Conservation (phyloP, 768 basidiomycete species). For the Candolleomyces efflorescens region DNA sequence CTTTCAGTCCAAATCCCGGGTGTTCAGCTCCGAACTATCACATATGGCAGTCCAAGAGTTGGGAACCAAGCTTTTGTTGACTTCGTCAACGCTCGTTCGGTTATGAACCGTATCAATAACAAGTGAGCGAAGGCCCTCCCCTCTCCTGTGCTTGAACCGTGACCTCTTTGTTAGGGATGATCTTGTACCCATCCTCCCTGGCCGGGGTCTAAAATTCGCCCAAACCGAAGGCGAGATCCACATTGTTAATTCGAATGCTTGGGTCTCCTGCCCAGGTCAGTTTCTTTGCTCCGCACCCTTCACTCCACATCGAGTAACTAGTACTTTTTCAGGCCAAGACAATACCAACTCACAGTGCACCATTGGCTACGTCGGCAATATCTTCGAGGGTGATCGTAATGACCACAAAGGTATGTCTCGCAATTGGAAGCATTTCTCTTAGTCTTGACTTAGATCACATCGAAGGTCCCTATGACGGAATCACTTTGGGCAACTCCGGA, state of each 20-base stretch:
- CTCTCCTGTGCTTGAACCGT: not conserved
- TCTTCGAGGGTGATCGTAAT: slow-evolving; percentile 43
- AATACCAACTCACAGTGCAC: slow-evolving; percentile 53
- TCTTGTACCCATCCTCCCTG: slow-evolving; percentile 54
- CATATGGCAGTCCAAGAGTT: not conserved
- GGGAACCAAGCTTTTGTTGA: slow-evolving; percentile 46
- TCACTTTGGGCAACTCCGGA: not conserved
- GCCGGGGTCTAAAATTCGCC: slow-evolving; percentile 42
- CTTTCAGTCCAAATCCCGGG: slow-evolving; percentile 41
- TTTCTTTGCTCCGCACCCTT: not conserved
- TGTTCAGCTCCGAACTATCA: no score
- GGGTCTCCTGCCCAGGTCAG: slow-evolving; percentile 30
- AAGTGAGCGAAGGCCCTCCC: slow-evolving; percentile 13
- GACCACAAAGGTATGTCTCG: slow-evolving; percentile 40
- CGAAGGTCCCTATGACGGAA: slow-evolving; percentile 8
- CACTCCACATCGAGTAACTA: not conserved
- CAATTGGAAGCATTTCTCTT: no score
- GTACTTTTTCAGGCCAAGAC: slow-evolving; percentile 36
- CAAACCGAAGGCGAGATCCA: slow-evolving; percentile 53
- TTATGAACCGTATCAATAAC: slow-evolving; percentile 39
- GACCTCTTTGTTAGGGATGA: slow-evolving; percentile 20
- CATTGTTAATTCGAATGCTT: slow-evolving; percentile 36
- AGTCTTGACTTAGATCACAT: not conserved
- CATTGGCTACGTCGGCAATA: slow-evolving; percentile 48
- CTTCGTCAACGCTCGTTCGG: slow-evolving; percentile 41